Base-by-base conservation (phyloP, 108 stramenopile genomes). In the Cyclotella choctawhatcheeana region DNA sequence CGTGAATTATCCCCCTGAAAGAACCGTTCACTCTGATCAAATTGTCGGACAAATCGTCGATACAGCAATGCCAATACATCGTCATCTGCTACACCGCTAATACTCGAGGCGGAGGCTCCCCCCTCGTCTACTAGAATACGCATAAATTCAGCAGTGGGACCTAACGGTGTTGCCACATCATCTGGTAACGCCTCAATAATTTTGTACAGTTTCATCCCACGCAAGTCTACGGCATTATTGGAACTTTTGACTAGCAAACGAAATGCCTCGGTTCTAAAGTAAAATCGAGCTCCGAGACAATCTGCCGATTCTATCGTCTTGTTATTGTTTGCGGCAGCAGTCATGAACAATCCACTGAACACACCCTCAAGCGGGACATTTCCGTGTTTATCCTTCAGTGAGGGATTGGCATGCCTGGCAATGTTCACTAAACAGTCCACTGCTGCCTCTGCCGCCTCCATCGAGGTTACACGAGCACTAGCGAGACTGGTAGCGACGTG, bases 1-100 rank as follows among this genome's bases (percentile, higher is more conserved):
- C 89, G 85, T n/a, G 84, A 85, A 69, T 94, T 94, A 64, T 94
- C 93, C n/a, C 93, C 93, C 18, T 86, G 73, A 67, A 94, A 94
- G 69, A 92, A 94, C 51, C 87, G 81, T 75, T 94, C 93, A 30
- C 88, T 86, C 64, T 86, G 84, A 81, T 94, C 90, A 61, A 92
- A 92, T 67, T 94, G 93, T 37, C 89, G 53, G 0, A 88, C 88
- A 65, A 92, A 94, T 22, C 90, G 82, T 34, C 93, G 86, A 56
- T 92, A 94, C 43, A 94, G 74, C 70, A 94, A 73, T 33, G 87
- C 77, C 25, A 94, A 53, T 13, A 89, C 89, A 61, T 90, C 85
- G 58, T 94, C 93, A 35, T 85, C 88, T 3, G n/a, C 21, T 40
- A 13, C 16, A 44, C 13, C 31, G 13, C 16, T 51, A n/a, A 17